phyloP scores from a whole-genome alignment of 768 basidiomycete species.

The Mrakia frigida region DNA sequence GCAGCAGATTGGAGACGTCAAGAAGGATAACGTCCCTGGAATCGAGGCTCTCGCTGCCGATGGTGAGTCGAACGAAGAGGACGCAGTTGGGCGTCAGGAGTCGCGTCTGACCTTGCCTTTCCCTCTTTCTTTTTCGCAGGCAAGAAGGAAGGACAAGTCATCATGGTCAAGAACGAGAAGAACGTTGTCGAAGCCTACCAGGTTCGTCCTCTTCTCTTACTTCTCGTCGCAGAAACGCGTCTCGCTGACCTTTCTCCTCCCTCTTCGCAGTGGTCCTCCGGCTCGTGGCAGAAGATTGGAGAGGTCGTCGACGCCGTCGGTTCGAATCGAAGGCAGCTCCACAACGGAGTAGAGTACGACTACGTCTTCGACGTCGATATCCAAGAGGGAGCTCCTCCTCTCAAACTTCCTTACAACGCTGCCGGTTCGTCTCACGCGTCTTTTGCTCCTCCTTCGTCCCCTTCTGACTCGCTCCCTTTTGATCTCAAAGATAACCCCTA shows the following conservation, averaged over 20 bases:
- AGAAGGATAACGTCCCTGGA: conserved; percentile 82
- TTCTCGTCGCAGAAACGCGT: not conserved
- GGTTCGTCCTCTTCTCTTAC: conserved; percentile 48
- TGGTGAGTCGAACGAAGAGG: conserved; percentile 50
- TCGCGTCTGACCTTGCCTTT: not conserved
- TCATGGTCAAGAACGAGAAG: conserved; percentile 72
- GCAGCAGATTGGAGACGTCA: conserved; percentile 86
- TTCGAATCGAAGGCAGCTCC: conserved; percentile 81
- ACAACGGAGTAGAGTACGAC: conserved; percentile 91
- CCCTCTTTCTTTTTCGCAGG: conserved; percentile 49
- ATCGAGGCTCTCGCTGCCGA: conserved; percentile 68
- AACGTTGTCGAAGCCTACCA: conserved; percentile 84
- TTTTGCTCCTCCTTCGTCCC: not conserved
- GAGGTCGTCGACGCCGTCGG: conserved; percentile 94
- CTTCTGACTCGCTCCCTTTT: conserved; percentile 1
- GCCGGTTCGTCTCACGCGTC: conserved; percentile 54
- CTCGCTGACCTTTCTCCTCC: not conserved
- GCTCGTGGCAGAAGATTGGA: conserved; percentile 87
- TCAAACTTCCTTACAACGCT: conserved; percentile 90
- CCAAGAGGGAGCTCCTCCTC: conserved; percentile 80
- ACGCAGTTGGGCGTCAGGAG: not conserved
- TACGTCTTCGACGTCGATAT: conserved; percentile 99
- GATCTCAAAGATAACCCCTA: conserved; percentile 76
- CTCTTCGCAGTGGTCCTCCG: conserved; percentile 67
- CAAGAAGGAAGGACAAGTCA: conserved; percentile 87